Base-by-base conservation (phyloP, 129 eudicot species). In the Escallonia herrerae region DNA sequence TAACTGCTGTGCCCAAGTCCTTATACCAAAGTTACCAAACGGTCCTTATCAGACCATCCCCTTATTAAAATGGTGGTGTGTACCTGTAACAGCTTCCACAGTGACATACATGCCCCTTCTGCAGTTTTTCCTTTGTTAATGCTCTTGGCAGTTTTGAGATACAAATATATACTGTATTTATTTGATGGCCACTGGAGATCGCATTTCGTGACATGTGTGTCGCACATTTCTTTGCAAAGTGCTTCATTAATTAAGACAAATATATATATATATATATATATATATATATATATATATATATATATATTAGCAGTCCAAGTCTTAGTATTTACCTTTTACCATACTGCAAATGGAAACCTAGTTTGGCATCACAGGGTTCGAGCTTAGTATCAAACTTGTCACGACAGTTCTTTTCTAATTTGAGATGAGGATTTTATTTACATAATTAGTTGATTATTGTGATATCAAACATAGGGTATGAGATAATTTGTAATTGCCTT, bases 11-110 rank as follows among this genome's bases (percentile, higher is more conserved):
- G 33, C 33, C 33, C 33, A 22, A 22, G 14, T 22, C 38, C 57
- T 56, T 45, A 59, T 64, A 74, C 63, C 62, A 49, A 64, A 64
- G 73, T 80, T 75, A 80, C 84, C 75, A 75, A 75, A 80, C 77
- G 14, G 78, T 72, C 81, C 84, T 49, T 80, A 14, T 56, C 75
- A 46, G 58, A 60, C 62, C 52, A 45, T 45, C 9, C 33, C 4
- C 33, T 2, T 65, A 50, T 51, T 65, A 33, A 43, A 2, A 2
- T 45, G 8, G 38, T 15, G 44, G 8, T 44, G 54, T 47, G 50
- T 10, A 64, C 60, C 65, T 55, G 70, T 56, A 72, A 64, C 58
- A 43, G 33, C 9, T 63, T 62, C 8, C 12, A 40, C 40, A 47
- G 52, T 70, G 60, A 63, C 76, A 41, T 22, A 53, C 62, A 56